These are phyloP conservation scores for Monascus purpureus DNA, from an alignment of 495 filamentous ascomycete genomes.

Conservation along the genomic window DNA sequence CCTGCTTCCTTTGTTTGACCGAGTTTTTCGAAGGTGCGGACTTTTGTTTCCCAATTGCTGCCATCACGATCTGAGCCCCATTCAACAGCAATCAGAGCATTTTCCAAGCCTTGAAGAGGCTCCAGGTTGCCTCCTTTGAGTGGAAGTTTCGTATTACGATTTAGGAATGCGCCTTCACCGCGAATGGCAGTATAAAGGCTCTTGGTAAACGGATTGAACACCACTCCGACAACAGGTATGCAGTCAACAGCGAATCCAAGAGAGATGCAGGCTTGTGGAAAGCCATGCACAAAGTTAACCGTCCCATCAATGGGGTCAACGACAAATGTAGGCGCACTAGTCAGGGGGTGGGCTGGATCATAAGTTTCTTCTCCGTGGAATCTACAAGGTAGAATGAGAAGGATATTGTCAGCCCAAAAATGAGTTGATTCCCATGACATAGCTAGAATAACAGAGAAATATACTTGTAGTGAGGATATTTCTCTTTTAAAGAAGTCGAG, in stretches of 20 bases:
- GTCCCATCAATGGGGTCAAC: slow-evolving; percentile 87
- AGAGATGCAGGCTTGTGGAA: slow-evolving; percentile 69
- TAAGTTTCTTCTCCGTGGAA: slow-evolving; percentile 86
- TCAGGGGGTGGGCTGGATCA: slow-evolving; percentile 48
- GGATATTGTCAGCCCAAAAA: neutral
- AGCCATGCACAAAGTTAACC: slow-evolving; percentile 74
- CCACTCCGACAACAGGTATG: slow-evolving; percentile 57
- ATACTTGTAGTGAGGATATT: slow-evolving; percentile 52
- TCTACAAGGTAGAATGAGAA: slow-evolving; percentile 10
- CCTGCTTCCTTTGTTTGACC: slow-evolving; percentile 47
- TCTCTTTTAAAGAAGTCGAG: slow-evolving; percentile 41
- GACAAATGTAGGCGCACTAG: slow-evolving; percentile 65
- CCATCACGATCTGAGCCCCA: slow-evolving; percentile 67
- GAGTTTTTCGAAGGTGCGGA: slow-evolving; percentile 52
- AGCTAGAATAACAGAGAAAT: slow-evolving; percentile 1
- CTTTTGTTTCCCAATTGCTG: slow-evolving; percentile 62
- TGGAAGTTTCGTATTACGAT: slow-evolving; percentile 35
- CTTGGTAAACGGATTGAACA: slow-evolving; percentile 69
- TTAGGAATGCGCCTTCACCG: slow-evolving; percentile 55
- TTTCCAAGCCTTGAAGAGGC: slow-evolving; percentile 43
- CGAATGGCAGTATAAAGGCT: slow-evolving; percentile 56
- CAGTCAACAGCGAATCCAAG: slow-evolving; percentile 57
- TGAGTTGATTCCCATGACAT: neutral
- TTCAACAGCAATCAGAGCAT: slow-evolving; percentile 56
- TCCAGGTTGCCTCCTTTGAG: slow-evolving; percentile 32